Conservation (phyloP, 805 yeast species). For the Candida schatavii region DNA sequence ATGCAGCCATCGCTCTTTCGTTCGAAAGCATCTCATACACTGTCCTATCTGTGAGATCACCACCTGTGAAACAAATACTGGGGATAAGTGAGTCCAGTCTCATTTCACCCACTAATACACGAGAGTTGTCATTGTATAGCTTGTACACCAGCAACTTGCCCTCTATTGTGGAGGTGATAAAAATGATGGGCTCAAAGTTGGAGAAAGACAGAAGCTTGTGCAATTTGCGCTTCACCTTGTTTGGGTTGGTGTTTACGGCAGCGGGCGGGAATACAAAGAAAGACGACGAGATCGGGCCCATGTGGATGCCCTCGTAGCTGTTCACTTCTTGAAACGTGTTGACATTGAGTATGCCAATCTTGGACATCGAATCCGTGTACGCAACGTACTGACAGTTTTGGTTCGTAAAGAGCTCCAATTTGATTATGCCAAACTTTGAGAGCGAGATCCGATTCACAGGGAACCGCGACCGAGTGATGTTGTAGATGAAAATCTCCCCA, state of each 20-base stretch:
- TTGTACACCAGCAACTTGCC: constrained; percentile 20
- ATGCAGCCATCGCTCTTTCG: not conserved
- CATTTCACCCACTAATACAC: constrained; percentile 14
- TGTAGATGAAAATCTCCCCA: constrained; percentile 25
- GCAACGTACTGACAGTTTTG: constrained; percentile 14
- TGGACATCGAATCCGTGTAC: constrained; percentile 29
- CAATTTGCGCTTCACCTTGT: constrained; percentile 1
- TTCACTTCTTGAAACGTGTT: constrained; percentile 12
- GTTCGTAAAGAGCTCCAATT: constrained; percentile 14
- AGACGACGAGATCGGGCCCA: constrained; percentile 20
- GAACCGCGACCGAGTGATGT: constrained; percentile 5
- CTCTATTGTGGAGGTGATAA: constrained; percentile 21
- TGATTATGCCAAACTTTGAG: constrained; percentile 24
- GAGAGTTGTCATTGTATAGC: constrained; percentile 17
- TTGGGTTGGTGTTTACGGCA: not conserved
- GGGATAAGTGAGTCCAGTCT: constrained; percentile 14
- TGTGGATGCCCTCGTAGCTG: constrained; percentile 18
- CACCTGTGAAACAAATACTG: constrained; percentile 5
- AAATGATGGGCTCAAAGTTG: constrained; percentile 22
- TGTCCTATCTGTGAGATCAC: not conserved
- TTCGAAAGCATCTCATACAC: not conserved
- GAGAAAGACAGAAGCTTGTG: constrained; percentile 7
- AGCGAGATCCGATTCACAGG: constrained; percentile 15
- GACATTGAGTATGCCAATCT: constrained; percentile 24
- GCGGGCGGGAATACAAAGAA: constrained; percentile 13